Conservation (phyloP, 164 flowering plant genomes). For the grape (Vitis vinifera) region ASM3070453v1 NC_081815.1:19312501-19313000, state of each 20-base stretch:
- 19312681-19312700: not conserved
- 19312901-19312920: no score
- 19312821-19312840: no score
- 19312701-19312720: not conserved
- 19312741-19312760: not conserved
- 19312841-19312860: no score
- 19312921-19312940: no score
- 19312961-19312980: no score
- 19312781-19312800: not conserved
- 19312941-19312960: no score
- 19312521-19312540: constrained; percentile 87
- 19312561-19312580: constrained; percentile 99
- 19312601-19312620: constrained; percentile 97
- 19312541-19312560: constrained; percentile 97
- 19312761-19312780: not conserved
- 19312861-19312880: no score
- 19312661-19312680: no score
- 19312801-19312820: no score
- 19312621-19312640: constrained; percentile 66
- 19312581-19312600: constrained; percentile 96
- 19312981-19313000: no score
- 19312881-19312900: no score
- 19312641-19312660: constrained; percentile 32
- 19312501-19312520: constrained; percentile 94
- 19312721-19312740: not conserved